These are phyloP conservation scores for Xylaria grammica DNA, from an alignment of 495 filamentous ascomycete genomes.

Conservation along the genomic window DNA sequence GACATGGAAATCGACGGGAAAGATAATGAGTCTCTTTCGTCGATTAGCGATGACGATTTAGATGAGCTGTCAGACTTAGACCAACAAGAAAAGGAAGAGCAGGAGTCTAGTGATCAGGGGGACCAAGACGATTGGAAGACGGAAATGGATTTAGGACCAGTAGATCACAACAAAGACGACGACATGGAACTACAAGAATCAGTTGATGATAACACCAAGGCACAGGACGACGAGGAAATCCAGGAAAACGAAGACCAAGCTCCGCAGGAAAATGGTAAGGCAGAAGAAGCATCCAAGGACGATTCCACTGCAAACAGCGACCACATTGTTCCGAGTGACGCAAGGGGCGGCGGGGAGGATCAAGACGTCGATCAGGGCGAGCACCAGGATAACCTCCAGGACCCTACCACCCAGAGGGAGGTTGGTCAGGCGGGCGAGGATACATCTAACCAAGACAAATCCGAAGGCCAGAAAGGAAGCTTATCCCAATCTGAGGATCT, in stretches of 20 bases:
- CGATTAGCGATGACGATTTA: constrained; percentile 60
- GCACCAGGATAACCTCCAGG: constrained; percentile 47
- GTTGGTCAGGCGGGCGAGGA: constrained; percentile 55
- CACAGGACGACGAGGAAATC: constrained; percentile 49
- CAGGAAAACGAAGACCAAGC: constrained; percentile 52
- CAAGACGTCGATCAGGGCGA: constrained; percentile 55
- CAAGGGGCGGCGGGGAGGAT: constrained; percentile 61
- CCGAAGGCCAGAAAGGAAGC: constrained; percentile 55
- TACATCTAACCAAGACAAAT: constrained; percentile 54
- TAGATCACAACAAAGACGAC: constrained; percentile 30
- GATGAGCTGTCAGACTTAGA: constrained; percentile 60
- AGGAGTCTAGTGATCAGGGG: constrained; percentile 34
- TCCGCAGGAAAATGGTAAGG: constrained; percentile 37
- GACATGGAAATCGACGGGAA: constrained; percentile 72
- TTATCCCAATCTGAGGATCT: constrained; percentile 58
- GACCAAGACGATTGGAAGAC: constrained; percentile 35
- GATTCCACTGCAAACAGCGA: constrained; percentile 62
- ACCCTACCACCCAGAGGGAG: constrained; percentile 52
- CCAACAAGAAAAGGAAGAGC: constrained; percentile 44
- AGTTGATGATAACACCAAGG: constrained; percentile 37
- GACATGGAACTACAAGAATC: constrained; percentile 39
- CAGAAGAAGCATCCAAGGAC: constrained; percentile 48
- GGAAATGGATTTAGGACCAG: constrained; percentile 34
- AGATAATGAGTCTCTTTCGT: constrained; percentile 54
- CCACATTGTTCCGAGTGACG: constrained; percentile 71